Percentiles rank a stretch among this genome's conserved stretches.
phyloP scores from a whole-genome alignment of 2,329 filamentous ascomycete species.

The Aureobasidium vineae region DNA sequence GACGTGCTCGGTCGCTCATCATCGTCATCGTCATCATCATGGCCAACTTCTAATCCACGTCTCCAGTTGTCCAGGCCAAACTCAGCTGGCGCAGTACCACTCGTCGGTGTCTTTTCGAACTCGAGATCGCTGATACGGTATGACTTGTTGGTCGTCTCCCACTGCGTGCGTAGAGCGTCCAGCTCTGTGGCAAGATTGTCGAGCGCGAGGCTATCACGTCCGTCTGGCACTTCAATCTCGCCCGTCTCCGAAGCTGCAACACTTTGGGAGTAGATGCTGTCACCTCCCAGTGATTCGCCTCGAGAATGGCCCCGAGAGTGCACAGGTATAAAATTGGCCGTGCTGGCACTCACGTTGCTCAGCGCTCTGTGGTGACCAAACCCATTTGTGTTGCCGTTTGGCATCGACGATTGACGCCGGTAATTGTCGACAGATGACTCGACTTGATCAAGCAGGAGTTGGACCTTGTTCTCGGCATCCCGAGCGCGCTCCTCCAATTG shows the following conservation, averaged over 20 bases:
- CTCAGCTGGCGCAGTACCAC: constrained; percentile 20
- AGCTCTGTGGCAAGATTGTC: constrained; percentile 87
- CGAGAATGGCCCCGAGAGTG: constrained; percentile 49
- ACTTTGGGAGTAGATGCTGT: constrained; percentile 54
- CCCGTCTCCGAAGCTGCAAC: constrained; percentile 31
- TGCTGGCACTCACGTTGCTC: constrained; percentile 40
- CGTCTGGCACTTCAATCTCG: constrained; percentile 33
- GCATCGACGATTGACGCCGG: constrained; percentile 65
- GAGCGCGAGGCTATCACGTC: constrained; percentile 67
- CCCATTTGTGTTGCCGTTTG: constrained; percentile 34
- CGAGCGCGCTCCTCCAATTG: constrained; percentile 78
- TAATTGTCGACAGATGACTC: constrained; percentile 93
- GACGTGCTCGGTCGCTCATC: constrained; percentile 19
- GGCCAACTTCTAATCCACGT: constrained; percentile 13
- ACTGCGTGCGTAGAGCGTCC: constrained; percentile 83
- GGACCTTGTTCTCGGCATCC: constrained; percentile 91
- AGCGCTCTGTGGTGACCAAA: constrained; percentile 51
- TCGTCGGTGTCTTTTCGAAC: constrained; percentile 24
- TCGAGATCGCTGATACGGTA: constrained; percentile 74
- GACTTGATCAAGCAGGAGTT: constrained; percentile 88
- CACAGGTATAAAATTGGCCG: constrained; percentile 35
- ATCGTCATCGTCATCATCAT: constrained; percentile 2
- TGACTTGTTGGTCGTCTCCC: constrained; percentile 94
- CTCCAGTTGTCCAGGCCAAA: constrained; percentile 23
- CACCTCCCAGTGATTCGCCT: constrained; percentile 62